A percentile compares a stretch with the other conserved stretches of the same genome.
Conservation (phyloP, 495 filamentous ascomycete genomes). For the Cenococcum geophilum region DNA sequence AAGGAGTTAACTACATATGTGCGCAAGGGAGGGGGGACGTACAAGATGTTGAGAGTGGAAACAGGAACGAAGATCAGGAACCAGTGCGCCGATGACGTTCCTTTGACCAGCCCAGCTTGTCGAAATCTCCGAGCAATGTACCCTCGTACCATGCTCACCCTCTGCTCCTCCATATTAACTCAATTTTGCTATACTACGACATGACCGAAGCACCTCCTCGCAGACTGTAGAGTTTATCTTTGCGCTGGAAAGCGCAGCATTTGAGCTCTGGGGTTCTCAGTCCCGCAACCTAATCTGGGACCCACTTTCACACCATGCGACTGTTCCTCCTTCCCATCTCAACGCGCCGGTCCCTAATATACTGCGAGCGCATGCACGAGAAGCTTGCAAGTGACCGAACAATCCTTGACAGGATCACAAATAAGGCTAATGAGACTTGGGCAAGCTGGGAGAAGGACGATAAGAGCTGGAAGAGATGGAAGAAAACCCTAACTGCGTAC, state of each 20-base stretch:
- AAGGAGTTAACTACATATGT: background rate
- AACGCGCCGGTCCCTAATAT: constrained; percentile 82
- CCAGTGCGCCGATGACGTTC: background rate
- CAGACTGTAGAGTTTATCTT: too few species aligned
- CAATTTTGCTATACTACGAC: too few species aligned
- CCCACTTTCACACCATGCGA: constrained; percentile 58
- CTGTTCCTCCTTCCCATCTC: constrained; percentile 94
- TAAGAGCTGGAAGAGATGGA: constrained; percentile 59
- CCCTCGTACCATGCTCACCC: too few species aligned
- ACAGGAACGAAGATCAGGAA: background rate
- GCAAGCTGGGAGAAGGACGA: constrained; percentile 78
- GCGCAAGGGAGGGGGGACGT: background rate
- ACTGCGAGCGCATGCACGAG: constrained; percentile 67
- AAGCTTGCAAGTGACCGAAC: constrained; percentile 47
- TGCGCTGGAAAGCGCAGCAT: too few species aligned
- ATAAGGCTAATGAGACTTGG: constrained; percentile 69
- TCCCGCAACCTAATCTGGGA: background rate
- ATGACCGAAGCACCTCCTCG: too few species aligned
- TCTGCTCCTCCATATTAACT: too few species aligned
- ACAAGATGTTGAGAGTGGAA: background rate
- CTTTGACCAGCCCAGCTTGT: constrained; percentile 10
- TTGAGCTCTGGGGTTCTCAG: too few species aligned
- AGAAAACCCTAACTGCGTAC: constrained; percentile 74
- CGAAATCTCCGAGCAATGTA: constrained; percentile 7
- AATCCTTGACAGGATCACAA: constrained; percentile 56